Evolutionary conservation across 371 early-diverging fungal genomes (phyloP).

Genomic region (Mucor sp.): DNA sequence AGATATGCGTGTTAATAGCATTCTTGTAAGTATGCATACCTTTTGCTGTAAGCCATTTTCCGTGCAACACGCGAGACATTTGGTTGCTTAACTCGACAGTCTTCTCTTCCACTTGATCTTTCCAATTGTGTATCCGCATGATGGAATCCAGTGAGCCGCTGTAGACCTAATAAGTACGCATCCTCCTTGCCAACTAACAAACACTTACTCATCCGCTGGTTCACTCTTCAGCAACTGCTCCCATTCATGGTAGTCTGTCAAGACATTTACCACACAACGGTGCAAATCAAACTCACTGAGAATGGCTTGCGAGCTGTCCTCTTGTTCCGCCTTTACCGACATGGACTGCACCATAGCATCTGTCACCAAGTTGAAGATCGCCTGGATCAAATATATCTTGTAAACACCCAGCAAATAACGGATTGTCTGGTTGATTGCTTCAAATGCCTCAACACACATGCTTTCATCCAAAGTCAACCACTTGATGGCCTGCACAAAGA

Average conservation of each 20-base stretch:
- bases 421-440: conserved; percentile 10
- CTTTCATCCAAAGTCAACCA: conserved; percentile 12
- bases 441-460: neutral
- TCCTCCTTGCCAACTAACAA: neutral
- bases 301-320: neutral
- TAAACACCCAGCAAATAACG: conserved; percentile 5
- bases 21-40: neutral
- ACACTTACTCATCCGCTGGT: conserved; percentile 13
- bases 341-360: neutral
- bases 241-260: conserved; percentile 1
- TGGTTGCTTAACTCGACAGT: neutral
- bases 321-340: neutral
- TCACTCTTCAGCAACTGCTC: neutral
- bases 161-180: neutral
- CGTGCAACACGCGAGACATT: conserved; percentile 7
- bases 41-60: conserved; percentile 14
- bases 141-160: conserved; percentile 11
- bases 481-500: conserved; percentile 1
- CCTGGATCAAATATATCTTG: conserved; percentile 6
- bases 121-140: neutral
- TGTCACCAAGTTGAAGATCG: conserved; percentile 1
- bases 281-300: conserved; percentile 7
- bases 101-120: conserved; percentile 4
- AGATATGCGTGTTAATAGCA: neutral
- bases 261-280: neutral